A percentile compares a stretch with the other conserved stretches of the same genome.
Conservation (phyloP, 225 moss, liverwort and hornwort species). For the Thuidium tamariscinum region DNA sequence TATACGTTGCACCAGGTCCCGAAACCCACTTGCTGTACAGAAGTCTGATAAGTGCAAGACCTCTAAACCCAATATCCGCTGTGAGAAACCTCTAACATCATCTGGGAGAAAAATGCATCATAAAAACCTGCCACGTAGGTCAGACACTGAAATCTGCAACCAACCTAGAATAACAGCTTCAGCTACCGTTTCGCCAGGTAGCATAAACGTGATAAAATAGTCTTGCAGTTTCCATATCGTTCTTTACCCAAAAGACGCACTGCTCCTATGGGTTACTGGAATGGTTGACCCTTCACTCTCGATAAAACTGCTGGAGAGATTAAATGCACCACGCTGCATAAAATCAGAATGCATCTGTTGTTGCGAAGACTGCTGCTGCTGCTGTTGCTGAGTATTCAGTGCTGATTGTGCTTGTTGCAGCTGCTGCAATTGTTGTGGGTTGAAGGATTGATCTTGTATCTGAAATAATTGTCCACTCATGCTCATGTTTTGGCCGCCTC, state of each 20-base stretch:
- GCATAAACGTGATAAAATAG: background rate
- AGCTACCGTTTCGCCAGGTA: background rate
- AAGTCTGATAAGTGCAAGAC: background rate
- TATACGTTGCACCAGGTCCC: background rate
- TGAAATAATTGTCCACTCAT: slow-evolving; percentile 55
- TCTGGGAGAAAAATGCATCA: background rate
- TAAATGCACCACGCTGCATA: slow-evolving; percentile 58
- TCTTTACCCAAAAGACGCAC: slow-evolving; percentile 10
- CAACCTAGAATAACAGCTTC: background rate
- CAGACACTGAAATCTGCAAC: slow-evolving; percentile 5
- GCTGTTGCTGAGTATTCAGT: slow-evolving; percentile 24
- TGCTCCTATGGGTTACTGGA: slow-evolving; percentile 12
- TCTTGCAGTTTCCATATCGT: background rate
- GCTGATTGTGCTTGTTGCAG: slow-evolving; percentile 57
- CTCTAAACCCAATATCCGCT: background rate
- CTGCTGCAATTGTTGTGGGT: slow-evolving; percentile 48
- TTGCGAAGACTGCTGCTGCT: slow-evolving; percentile 38
- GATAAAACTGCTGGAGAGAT: slow-evolving; percentile 31
- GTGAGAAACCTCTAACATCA: background rate
- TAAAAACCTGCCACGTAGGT: background rate
- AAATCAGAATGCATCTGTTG: slow-evolving; percentile 57
- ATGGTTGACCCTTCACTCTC: slow-evolving; percentile 39
- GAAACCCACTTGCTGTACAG: slow-evolving; percentile 1
- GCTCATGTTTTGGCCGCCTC: slow-evolving; percentile 48
- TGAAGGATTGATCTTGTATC: slow-evolving; percentile 50